Base-by-base conservation (phyloP, 192 early-diverging fungal species). In the Coemansia sp. region DNA sequence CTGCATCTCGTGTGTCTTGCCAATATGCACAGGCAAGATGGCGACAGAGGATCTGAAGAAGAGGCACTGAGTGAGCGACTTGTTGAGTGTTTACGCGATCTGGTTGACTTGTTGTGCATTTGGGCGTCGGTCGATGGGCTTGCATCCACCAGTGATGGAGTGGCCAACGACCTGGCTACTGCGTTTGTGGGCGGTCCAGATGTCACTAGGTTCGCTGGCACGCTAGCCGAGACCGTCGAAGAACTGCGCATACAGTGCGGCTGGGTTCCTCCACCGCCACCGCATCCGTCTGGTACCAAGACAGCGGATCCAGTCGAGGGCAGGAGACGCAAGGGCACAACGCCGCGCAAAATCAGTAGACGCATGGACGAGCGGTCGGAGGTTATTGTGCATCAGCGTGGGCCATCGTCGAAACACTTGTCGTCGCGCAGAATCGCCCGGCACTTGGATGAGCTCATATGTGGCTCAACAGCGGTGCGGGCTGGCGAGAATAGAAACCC, bases 221-320 rank as follows among this genome's bases (percentile, higher is more conserved):
- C 52, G 7, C 53, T 81, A 29, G 29, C 58, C 18, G 74, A 76
- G 18, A 64, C 72, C 15, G 66, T 81, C 16, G 74, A 81, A 49
- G 79, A 81, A 58, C 64, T 81, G 67, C 73, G 79, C 10, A 30
- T 69, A 28, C 79, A 81, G 29, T 81, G 79, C 26, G 79, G 79
- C 2, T 81, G 79, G 79, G 61, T 81, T 21, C 79, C 78, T 10
- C 59, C 66, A 7, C 45, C 63, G 15, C 45, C 28, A 28, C 35
- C 58, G 13, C 35, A 21, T 16, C 35, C 16, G 7, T 8, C 35
- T 18, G 33, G 64, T 16, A 12, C 33, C 35, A 16, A 21, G 28
- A 30, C 23, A 29, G 9, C 5, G n/a, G 45, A 65, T 40, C 9
- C 30, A 20, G 29, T 34, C n/a, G 79, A 73, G 7, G 53, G 56